A percentile compares a stretch with the other conserved stretches of the same genome.
Conservation (phyloP, 495 filamentous ascomycete genomes). For the Neurospora sp. region DNA sequence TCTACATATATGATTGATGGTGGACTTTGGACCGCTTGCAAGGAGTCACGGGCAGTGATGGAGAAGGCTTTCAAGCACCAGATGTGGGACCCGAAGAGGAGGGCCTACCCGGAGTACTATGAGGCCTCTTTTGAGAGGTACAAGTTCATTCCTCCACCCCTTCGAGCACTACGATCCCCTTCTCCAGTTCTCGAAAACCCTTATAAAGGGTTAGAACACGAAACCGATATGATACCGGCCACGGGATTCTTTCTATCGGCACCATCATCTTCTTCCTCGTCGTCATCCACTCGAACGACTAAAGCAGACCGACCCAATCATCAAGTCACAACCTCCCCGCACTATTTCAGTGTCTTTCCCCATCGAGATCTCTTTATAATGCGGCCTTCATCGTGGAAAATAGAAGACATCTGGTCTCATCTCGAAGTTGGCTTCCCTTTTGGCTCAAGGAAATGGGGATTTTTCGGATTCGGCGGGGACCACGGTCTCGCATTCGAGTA, state of each 20-base stretch:
- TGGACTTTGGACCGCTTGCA: constrained; percentile 1
- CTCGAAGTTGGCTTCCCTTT: background rate
- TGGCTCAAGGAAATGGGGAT: background rate
- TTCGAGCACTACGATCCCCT: background rate
- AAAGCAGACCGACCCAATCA: background rate
- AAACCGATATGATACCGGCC: background rate
- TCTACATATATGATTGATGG: background rate
- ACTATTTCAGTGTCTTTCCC: background rate
- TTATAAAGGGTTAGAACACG: background rate
- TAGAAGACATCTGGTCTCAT: background rate
- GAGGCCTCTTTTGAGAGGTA: background rate
- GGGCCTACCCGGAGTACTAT: background rate
- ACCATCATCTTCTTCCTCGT: background rate
- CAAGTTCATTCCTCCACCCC: background rate
- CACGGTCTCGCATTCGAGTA: background rate
- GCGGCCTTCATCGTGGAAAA: background rate
- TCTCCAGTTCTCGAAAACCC: background rate
- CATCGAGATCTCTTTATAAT: background rate
- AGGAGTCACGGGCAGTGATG: background rate
- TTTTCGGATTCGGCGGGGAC: background rate
- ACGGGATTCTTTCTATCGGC: background rate
- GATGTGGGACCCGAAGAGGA: background rate
- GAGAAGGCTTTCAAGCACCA: background rate
- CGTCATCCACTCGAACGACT: background rate
- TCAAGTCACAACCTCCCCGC: background rate